Base-by-base conservation (phyloP, 805 yeast species). In the Lipomyces starkeyi region DNA sequence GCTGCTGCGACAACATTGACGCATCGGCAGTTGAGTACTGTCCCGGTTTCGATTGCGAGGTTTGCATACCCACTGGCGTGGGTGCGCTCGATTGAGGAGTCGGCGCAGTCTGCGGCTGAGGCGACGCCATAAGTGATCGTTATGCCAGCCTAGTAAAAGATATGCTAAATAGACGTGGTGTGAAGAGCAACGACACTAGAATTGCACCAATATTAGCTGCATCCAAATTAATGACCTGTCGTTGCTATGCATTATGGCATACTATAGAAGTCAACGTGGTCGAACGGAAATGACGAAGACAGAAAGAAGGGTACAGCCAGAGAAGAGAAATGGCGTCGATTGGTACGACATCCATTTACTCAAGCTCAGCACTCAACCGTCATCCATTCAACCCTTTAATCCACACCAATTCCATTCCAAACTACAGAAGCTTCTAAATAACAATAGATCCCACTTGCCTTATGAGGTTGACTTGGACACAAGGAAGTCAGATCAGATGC, bases 101-200 rank as follows among this genome's bases (percentile, higher is more conserved):
- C 43, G 66, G 22, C 59, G 53, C 62, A 53, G 47, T 58, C 52
- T 55, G 65, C 37, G 54, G 54, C 54, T 59, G 67, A n/a, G 67
- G 67, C 22, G 67, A 64, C n/a, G 63, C 63, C 67, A 62, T 62
- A 25, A 32, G 43, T 37, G 8, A 8, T 43, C 49, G 9, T 43
- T 43, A 17, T 43, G 9, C 14, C 20, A 17, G 49, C 20, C 22
- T n/a, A 43, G 22, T 37, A 17, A 4, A 13, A 14, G 43, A 35
- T 2, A 37, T 11, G 43, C 43, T 2, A 22, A 43, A 43, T 43
- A 43, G 3, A 5, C 49, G 9, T 17, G 49, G 9, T n/a, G 25
- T 17, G 49, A 37, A 37, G 14, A 17, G 49, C 22, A 17, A n/a
- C 49, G 49, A 43, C 22, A n/a, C 49, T 43, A 43, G 20, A 43